phyloP scores from a whole-genome alignment of 192 early-diverging fungal species.

The Entomortierella chlamydospora region DNA sequence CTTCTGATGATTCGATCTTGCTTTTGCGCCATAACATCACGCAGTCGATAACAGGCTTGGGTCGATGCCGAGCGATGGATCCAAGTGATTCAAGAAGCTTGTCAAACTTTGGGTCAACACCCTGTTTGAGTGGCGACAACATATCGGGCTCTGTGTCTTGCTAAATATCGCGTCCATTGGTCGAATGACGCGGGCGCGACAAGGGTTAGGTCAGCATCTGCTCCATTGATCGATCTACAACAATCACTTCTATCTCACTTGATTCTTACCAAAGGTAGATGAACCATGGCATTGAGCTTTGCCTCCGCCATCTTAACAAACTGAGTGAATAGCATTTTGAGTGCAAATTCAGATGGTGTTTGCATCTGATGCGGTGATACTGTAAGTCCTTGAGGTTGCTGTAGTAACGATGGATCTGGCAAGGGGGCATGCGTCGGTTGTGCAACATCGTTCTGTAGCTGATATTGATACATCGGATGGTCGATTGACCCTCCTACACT shows the following conservation, averaged over 20 bases:
- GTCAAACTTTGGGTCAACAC: slow-evolving; percentile 85
- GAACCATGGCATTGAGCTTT: slow-evolving; percentile 62
- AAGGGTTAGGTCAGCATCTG: slow-evolving; percentile 1
- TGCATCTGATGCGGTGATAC: slow-evolving; percentile 47
- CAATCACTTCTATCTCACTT: background rate
- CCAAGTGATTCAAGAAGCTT: slow-evolving; percentile 82
- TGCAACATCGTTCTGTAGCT: slow-evolving; percentile 32
- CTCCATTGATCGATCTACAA: background rate
- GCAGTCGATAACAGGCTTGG: slow-evolving; percentile 85
- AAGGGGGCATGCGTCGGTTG: slow-evolving; percentile 27
- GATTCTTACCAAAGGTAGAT: slow-evolving; percentile 29
- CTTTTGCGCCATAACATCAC: slow-evolving; percentile 82
- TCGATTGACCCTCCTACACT: slow-evolving; percentile 35
- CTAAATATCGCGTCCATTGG: slow-evolving; percentile 2
- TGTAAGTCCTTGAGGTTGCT: slow-evolving; percentile 8
- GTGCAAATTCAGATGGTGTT: slow-evolving; percentile 66
- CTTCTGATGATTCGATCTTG: slow-evolving; percentile 67
- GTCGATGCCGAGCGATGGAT: slow-evolving; percentile 83
- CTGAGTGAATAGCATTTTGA: slow-evolving; percentile 65
- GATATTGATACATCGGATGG: slow-evolving; percentile 28
- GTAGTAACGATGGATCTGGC: slow-evolving; percentile 1
- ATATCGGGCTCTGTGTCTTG: slow-evolving; percentile 78
- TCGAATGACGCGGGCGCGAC: background rate
- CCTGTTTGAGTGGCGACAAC: slow-evolving; percentile 66
- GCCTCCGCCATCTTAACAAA: slow-evolving; percentile 69